Evolutionary conservation across 768 basidiomycete species (phyloP).

Genomic region (Austroboletus festivus): DNA sequence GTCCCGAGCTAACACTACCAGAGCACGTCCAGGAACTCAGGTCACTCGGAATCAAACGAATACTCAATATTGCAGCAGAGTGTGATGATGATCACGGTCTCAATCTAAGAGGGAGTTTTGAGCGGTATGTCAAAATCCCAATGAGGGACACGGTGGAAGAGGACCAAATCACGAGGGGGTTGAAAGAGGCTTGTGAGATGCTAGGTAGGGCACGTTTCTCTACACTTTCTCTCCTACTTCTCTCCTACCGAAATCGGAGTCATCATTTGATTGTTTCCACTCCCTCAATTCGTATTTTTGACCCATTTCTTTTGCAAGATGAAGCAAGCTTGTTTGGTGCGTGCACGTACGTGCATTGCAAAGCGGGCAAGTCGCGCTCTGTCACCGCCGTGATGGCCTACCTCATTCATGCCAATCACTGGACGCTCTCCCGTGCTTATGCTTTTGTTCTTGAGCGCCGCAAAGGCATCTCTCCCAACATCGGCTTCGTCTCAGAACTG

Average conservation of each 20-base stretch:
- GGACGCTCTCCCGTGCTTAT: constrained; percentile 91
- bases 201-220: constrained; percentile 58
- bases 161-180: constrained; percentile 76
- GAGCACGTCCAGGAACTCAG: constrained; percentile 77
- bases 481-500: constrained; percentile 94
- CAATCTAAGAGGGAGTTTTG: constrained; percentile 64
- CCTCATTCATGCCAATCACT: constrained; percentile 95
- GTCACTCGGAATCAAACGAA: constrained; percentile 75
- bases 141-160: constrained; percentile 97
- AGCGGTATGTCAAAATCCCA: constrained; percentile 81
- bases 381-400: constrained; percentile 97
- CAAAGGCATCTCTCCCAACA: constrained; percentile 94
- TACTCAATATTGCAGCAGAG: constrained; percentile 89
- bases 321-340: constrained; percentile 88
- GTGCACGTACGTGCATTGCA: constrained; percentile 94
- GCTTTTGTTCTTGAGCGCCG: constrained; percentile 88
- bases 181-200: constrained; percentile 81
- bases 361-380: constrained; percentile 92
- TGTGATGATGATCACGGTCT: constrained; percentile 84
- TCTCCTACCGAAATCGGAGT: background rate
- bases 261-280: constrained; percentile 1
- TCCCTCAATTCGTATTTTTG: constrained; percentile 4
- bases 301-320: constrained; percentile 46
- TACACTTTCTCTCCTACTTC: background rate
- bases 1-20: constrained; percentile 74